Conservation (phyloP, 208 protist species). For the Leishmania major region DNA sequence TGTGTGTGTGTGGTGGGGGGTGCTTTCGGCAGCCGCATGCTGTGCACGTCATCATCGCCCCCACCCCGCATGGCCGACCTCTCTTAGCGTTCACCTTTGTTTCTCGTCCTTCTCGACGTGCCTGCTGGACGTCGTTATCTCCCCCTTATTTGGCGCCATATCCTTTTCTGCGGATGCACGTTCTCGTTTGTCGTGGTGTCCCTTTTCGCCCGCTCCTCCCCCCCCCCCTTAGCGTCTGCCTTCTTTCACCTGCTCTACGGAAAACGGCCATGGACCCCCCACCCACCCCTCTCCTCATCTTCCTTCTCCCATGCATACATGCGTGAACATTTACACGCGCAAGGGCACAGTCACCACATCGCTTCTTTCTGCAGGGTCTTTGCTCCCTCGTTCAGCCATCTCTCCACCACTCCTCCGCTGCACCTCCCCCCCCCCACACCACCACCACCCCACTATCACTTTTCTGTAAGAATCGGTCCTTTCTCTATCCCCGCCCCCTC, state of each 20-base stretch:
- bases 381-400: not conserved
- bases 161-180: not conserved
- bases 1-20: not conserved
- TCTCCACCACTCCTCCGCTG: not conserved
- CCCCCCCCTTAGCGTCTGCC: not conserved
- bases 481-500: not conserved
- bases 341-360: not conserved
- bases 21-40: not conserved
- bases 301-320: not conserved
- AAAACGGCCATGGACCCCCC: not conserved
- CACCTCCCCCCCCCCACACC: not conserved
- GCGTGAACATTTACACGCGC: not conserved
- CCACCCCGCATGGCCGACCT: not conserved
- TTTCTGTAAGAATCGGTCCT: not conserved
- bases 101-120: not conserved
- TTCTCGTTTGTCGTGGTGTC: not conserved
- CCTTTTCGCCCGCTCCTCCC: not conserved
- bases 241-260: not conserved
- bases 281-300: not conserved
- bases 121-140: not conserved
- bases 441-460: not conserved
- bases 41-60: not conserved
- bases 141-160: not conserved
- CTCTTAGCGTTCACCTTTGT: not conserved
- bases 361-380: not conserved